Conservation (phyloP, 108 stramenopile genomes). For the Stephanodiscus triporus region DNA sequence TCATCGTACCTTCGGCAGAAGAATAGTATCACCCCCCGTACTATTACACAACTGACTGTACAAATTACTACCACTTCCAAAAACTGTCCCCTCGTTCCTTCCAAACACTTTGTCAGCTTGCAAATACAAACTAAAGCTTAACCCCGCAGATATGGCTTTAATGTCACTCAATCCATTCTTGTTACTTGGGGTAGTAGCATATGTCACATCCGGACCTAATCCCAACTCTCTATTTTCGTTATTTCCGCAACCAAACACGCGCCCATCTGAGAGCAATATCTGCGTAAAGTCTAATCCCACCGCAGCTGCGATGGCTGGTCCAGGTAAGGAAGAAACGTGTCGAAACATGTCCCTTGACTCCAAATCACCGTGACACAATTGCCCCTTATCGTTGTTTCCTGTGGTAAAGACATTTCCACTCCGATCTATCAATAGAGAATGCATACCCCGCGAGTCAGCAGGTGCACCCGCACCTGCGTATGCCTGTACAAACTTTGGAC, state of each 20-base stretch:
- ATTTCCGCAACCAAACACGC: constrained; percentile 41
- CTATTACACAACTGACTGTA: constrained; percentile 25
- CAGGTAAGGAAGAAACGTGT: constrained; percentile 8
- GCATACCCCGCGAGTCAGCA: constrained; percentile 29
- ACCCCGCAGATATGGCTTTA: constrained; percentile 11
- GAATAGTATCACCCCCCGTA: constrained; percentile 13
- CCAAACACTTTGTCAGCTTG: not conserved
- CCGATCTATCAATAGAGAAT: constrained; percentile 19
- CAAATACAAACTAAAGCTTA: constrained; percentile 22
- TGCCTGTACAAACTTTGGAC: constrained; percentile 15
- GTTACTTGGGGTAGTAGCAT: not conserved
- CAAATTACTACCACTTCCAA: constrained; percentile 24
- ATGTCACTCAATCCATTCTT: not conserved
- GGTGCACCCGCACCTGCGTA: constrained; percentile 28
- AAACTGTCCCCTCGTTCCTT: constrained; percentile 1
- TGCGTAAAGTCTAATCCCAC: constrained; percentile 50
- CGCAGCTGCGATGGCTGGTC: constrained; percentile 23
- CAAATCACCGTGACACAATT: constrained; percentile 21
- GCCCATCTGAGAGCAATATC: constrained; percentile 32
- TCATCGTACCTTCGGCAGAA: constrained; percentile 2
- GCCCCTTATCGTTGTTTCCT: constrained; percentile 27
- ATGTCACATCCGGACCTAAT: constrained; percentile 10
- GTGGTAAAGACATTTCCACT: constrained; percentile 16
- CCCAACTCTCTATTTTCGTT: constrained; percentile 47
- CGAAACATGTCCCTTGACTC: constrained; percentile 11